Conservation (phyloP, 176 grass and related monocot species). For the Paspalum notatum region DNA sequence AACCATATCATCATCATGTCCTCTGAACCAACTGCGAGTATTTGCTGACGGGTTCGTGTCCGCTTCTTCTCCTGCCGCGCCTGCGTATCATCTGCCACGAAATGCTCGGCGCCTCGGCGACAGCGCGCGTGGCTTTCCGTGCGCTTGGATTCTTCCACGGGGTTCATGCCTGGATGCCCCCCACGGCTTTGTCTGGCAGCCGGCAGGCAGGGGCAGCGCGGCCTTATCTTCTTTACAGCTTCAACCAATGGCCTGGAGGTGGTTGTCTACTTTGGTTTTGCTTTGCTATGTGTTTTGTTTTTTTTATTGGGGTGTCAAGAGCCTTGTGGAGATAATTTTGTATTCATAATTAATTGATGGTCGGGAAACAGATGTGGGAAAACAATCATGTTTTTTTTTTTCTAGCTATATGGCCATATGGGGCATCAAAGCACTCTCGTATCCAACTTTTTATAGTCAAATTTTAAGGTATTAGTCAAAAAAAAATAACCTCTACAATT, state of each 20-base stretch:
- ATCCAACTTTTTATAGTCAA: too few species aligned
- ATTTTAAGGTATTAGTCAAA: too few species aligned
- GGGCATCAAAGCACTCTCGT: too few species aligned
- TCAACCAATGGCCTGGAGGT: slow-evolving; percentile 10
- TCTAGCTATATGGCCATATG: too few species aligned
- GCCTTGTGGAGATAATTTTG: not conserved
- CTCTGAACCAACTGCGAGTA: slow-evolving; percentile 26
- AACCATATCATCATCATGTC: slow-evolving; percentile 40
- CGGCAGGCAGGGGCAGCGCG: slow-evolving; percentile 24
- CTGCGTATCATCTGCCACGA: slow-evolving; percentile 35
- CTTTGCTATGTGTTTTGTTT: not conserved
- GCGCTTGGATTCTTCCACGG: slow-evolving; percentile 40
- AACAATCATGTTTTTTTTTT: not conserved
- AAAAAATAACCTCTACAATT: too few species aligned
- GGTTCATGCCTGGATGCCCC: not conserved
- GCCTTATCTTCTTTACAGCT: slow-evolving; percentile 37
- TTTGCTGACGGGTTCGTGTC: slow-evolving; percentile 25
- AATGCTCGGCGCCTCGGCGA: slow-evolving; percentile 36
- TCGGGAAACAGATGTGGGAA: not conserved
- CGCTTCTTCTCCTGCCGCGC: not conserved
- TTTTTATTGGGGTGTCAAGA: not conserved
- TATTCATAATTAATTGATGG: not conserved
- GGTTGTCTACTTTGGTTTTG: slow-evolving; percentile 24
- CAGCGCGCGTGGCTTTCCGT: slow-evolving; percentile 51
- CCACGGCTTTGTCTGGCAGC: slow-evolving; percentile 33